A percentile compares a stretch with the other conserved stretches of the same genome.
Evolutionary conservation across 768 basidiomycete species (phyloP).

Genomic region (Gyrodon lividus): DNA sequence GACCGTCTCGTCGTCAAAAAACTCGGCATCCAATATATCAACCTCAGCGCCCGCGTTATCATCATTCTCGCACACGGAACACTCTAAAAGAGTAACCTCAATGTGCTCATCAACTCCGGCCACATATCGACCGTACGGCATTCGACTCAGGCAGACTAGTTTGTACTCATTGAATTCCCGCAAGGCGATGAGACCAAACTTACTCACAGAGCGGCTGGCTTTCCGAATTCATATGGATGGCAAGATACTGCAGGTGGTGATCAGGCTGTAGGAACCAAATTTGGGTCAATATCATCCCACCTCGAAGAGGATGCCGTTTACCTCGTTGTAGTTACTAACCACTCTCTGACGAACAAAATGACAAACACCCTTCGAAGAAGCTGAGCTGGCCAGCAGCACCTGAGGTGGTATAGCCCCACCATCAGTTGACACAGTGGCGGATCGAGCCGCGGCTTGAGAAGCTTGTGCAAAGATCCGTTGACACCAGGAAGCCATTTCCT

Average conservation of each 20-base stretch:
- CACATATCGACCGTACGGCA: constrained; percentile 46
- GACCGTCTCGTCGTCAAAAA: constrained; percentile 74
- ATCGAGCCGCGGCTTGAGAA: constrained; percentile 61
- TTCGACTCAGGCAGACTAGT: constrained; percentile 57
- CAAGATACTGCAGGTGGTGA: constrained; percentile 52
- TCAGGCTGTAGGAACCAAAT: constrained; percentile 38
- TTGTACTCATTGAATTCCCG: constrained; percentile 34
- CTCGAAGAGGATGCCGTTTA: constrained; percentile 33
- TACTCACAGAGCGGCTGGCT: constrained; percentile 49
- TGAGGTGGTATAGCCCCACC: constrained; percentile 30
- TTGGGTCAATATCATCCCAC: constrained; percentile 26
- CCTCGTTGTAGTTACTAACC: constrained; percentile 47
- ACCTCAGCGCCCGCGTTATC: constrained; percentile 34
- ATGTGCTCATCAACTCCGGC: constrained; percentile 41
- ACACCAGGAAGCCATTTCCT: constrained; percentile 61
- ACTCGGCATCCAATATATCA: constrained; percentile 65
- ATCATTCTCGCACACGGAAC: constrained; percentile 37
- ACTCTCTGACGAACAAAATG: constrained; percentile 56
- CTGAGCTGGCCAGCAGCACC: constrained; percentile 33
- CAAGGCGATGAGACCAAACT: constrained; percentile 19
- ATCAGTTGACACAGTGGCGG: constrained; percentile 43
- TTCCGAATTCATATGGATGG: constrained; percentile 42
- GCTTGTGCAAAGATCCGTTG: constrained; percentile 61
- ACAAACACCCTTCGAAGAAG: constrained; percentile 30
- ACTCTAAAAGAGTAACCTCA: constrained; percentile 51